A percentile compares a stretch with the other conserved stretches of the same genome.
Evolutionary conservation across 2,329 filamentous ascomycete genomes (phyloP).

Genomic region (Cladophialophora yegresii): DNA sequence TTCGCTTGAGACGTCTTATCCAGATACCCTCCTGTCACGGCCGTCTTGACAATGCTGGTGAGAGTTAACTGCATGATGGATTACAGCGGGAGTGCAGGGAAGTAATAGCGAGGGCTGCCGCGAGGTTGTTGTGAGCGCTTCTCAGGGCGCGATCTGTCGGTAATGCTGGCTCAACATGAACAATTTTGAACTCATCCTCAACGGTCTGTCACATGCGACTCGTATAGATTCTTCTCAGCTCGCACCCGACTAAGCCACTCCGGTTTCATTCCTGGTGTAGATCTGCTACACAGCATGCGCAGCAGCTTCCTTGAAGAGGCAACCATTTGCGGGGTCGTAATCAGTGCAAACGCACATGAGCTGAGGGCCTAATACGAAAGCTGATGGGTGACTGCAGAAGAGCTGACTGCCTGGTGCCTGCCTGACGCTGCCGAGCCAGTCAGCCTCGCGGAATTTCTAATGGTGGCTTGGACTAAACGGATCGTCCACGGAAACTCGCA

Average conservation of each 20-base stretch:
- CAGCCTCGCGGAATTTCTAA: neutral
- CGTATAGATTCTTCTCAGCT: slow-evolving; percentile 1
- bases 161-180: neutral
- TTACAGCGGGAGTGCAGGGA: neutral
- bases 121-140: neutral
- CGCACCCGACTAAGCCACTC: neutral
- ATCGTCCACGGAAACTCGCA: neutral
- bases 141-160: neutral
- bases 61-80: slow-evolving; percentile 19
- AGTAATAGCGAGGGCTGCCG: neutral
- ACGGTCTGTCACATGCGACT: slow-evolving; percentile 3
- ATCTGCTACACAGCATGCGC: neutral
- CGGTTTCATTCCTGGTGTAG: neutral
- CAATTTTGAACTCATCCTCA: neutral
- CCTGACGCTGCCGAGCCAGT: neutral
- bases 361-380: slow-evolving; percentile 5
- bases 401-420: neutral
- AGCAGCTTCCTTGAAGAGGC: neutral
- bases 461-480: neutral
- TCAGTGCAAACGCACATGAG: neutral
- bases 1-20: slow-evolving; percentile 14
- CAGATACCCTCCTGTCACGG: slow-evolving; percentile 19
- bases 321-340: neutral
- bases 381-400: neutral
- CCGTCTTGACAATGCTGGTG: slow-evolving; percentile 18